A percentile compares a stretch with the other conserved stretches of the same genome.
These are phyloP conservation scores for Linnemannia hyalina DNA, from an alignment of 192 early-diverging fungal genomes.

Conservation along the genomic window DNA sequence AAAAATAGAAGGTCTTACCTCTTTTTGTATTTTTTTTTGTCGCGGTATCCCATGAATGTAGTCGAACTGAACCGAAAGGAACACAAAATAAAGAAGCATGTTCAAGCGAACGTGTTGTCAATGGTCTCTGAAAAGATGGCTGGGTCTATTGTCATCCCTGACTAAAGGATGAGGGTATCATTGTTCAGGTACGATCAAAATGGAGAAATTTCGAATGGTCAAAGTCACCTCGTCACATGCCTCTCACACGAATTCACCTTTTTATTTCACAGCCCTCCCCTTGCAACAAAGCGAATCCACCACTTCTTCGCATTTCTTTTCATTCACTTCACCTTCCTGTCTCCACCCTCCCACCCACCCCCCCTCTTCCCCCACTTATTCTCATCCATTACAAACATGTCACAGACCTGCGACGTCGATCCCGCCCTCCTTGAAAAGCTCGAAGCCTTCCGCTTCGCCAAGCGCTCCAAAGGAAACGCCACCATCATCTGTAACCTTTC, in stretches of 20 bases:
- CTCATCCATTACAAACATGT: constrained; percentile 15
- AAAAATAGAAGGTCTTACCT: not conserved
- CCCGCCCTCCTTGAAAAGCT: constrained; percentile 60
- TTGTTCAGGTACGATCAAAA: not conserved
- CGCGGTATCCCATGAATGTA: not conserved
- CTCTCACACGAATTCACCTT: not conserved
- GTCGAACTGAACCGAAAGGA: not conserved
- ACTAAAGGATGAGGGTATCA: not conserved
- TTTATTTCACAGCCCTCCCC: not conserved
- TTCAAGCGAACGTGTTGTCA: not conserved
- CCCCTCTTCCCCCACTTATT: not conserved
- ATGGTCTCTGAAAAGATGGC: not conserved
- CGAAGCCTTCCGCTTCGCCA: constrained; percentile 65
- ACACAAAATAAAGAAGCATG: constrained; percentile 8
- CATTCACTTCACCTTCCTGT: not conserved
- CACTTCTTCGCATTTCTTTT: not conserved
- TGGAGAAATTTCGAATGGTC: not conserved
- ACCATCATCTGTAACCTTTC: constrained; percentile 64
- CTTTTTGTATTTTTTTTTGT: constrained; percentile 12
- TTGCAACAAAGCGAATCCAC: not conserved
- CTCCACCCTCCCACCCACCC: not conserved
- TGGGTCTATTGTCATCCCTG: too few species aligned
- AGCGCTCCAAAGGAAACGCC: constrained; percentile 63
- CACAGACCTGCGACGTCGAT: constrained; percentile 66
- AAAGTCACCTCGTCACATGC: not conserved